phyloP scores from a whole-genome alignment of 805 yeast species.

The Tanozyma kutaoensis region DNA sequence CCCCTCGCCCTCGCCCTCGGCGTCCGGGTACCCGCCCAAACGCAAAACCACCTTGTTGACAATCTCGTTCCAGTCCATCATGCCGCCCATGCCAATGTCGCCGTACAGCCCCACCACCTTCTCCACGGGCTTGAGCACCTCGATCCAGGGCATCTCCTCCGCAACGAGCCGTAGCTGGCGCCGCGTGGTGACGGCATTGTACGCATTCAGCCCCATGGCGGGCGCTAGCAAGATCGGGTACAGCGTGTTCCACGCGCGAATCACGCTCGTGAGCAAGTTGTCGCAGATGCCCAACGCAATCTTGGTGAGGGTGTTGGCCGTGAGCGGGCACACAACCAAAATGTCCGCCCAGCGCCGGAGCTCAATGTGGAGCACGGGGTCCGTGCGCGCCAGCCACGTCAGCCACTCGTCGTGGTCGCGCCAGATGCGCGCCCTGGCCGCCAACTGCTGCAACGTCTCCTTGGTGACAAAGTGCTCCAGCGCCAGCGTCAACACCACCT shows the following conservation, averaged over 20 bases:
- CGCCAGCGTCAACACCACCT: conserved; percentile 39
- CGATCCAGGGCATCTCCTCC: conserved; percentile 93
- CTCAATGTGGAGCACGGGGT: conserved; percentile 92
- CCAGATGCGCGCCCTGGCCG: conserved; percentile 36
- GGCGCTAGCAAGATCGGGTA: conserved; percentile 88
- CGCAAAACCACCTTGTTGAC: conserved; percentile 73
- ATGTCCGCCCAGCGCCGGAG: conserved; percentile 95
- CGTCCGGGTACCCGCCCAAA: conserved; percentile 40
- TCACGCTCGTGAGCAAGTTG: conserved; percentile 77
- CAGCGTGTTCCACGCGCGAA: conserved; percentile 91
- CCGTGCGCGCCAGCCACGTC: conserved; percentile 71
- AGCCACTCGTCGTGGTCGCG: conserved; percentile 46
- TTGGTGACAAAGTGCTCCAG: conserved; percentile 38
- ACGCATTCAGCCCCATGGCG: conserved; percentile 88
- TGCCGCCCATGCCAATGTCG: conserved; percentile 98
- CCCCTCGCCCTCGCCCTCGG: conserved; percentile 24
- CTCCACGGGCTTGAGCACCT: conserved; percentile 86
- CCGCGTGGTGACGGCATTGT: conserved; percentile 79
- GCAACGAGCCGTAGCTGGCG: conserved; percentile 63
- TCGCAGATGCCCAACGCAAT: conserved; percentile 87
- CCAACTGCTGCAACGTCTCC: conserved; percentile 27
- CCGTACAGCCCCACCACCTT: conserved; percentile 89
- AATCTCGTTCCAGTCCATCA: conserved; percentile 95
- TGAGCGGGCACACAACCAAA: conserved; percentile 82
- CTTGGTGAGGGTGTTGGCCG: conserved; percentile 87